These are phyloP conservation scores for Schizothecium vesticola DNA, from an alignment of 495 filamentous ascomycete species.

Conservation along the genomic window DNA sequence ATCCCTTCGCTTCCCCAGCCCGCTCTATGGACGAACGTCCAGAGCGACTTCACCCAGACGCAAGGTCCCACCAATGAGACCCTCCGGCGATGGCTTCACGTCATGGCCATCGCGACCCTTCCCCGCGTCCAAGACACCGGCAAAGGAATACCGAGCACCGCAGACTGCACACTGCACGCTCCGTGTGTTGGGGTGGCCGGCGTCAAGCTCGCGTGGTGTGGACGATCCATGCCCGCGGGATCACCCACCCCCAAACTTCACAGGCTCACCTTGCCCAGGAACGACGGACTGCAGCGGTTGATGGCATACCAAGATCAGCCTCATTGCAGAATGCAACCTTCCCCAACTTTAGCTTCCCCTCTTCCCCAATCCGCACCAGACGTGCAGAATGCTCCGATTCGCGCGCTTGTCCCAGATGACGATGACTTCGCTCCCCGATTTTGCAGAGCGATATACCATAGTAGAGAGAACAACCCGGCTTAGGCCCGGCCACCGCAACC, in stretches of 20 bases:
- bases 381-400: not conserved
- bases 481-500: not conserved
- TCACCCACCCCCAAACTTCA: not conserved
- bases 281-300: not conserved
- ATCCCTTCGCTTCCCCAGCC: not conserved
- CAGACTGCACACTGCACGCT: not conserved
- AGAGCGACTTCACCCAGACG: not conserved
- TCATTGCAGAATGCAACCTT: not conserved
- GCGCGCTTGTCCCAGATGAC: not conserved
- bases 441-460: not conserved
- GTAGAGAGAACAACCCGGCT: not conserved
- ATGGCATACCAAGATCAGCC: not conserved
- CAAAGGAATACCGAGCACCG: not conserved
- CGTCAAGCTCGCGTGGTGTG: not conserved
- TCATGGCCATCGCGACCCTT: not conserved
- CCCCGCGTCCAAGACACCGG: not conserved
- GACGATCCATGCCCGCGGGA: not conserved
- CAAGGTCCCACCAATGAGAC: not conserved
- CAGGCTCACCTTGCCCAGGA: not conserved
- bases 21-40: not conserved
- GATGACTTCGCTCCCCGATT: not conserved
- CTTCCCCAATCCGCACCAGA: not conserved
- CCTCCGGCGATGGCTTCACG: not conserved
- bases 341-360: not conserved
- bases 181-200: not conserved